Base-by-base conservation (phyloP, 345 rosid species). In the Citrus unshiu region DNA sequence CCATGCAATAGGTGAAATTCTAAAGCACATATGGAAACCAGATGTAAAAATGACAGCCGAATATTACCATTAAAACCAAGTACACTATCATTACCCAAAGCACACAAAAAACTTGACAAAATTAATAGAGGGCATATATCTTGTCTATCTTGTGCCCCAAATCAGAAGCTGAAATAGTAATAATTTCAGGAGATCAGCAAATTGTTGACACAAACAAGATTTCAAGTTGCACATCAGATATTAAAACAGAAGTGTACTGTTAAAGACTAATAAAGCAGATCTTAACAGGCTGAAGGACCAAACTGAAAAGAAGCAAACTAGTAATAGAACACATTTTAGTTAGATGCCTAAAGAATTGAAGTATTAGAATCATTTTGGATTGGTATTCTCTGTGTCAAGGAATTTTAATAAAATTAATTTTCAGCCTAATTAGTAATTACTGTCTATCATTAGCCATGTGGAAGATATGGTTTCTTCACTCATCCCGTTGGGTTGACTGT, bases 351-450 rank as follows among this genome's bases (percentile, higher is more conserved):
- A 4, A 4, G 59, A 35, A 65, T 13, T 61, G 46, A 70, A 64
- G 39, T 25, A 56, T 16, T 65, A 21, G 62, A 64, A 54, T 32
- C 35, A 69, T 24, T 43, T 49, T 3, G 34, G 21, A 65, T 43
- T 5, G 60, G 49, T 9, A 29, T 25, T 71, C 37, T 60, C 30
- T 37, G 60, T 12, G 30, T 16, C 24, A 32, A 43, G 25, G 39
- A 56, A 74, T 19, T 62, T 62, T 62, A 62, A 74, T 40, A 34
- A 73, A 22, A n/a, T 73, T 73, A 60, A 73, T 7, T 72, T 30
- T 32, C 69, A 54, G 16, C 24, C 14, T 10, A 56, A 10, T 30
- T 72, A 54, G 34, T 54, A 19, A 54, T 56, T 24, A 35, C 51
- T 22, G 37, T 34, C 51, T 6, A 58, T 58, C 13, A 58, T 58